Evolutionary conservation across 495 filamentous ascomycete genomes (phyloP), one percentile per base, ranked within the genome.

Genomic region (Durotheca rogersii): DNA sequence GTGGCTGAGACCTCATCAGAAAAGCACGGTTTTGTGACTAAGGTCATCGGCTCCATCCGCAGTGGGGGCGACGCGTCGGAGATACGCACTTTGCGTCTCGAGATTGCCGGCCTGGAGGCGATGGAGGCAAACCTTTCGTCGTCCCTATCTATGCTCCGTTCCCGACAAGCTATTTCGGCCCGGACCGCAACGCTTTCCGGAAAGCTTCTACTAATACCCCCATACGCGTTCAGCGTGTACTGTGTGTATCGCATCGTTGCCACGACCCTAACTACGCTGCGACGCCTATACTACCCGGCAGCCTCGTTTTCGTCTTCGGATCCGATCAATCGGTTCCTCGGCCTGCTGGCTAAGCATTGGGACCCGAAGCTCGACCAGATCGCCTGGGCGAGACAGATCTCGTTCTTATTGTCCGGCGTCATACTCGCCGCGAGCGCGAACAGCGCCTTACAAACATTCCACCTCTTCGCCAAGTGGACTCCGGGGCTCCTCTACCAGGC

Each of bases 341-440:
- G 83, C n/a, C 74, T 89, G 17, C 60, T 90, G 9, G 85, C 86
- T 9, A 80, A 81, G 43, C 81, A 88, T 67, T 85, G 82, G 79
- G 82, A 87, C 51, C 82, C 83, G 9, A 79, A 81, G 43, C 73
- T 89, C 27, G 84, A 89, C 64, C 73, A 76, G 49, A 65, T 81
- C 19, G 83, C 87, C 19, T 91, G 87, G 86, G 81, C 83, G 12
- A 78, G 83, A 17, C 84, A 86, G 64, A 88, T 92, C 49, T 84
- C 83, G 35, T 90, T 92, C 69, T 67, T 87, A 9, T 74, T 93
- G 19, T 86, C 82, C 7, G 87, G 86, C 25, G 77, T 89, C 30
- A 90, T 91, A 61, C 81, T 93, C 37, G 74, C 85, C 14, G 84
- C 81, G 0, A 88, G 85, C 51, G 87, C 89, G 61, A 84, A 82